These are phyloP conservation scores for Chalaropsis ovoidea DNA, from an alignment of 2,329 filamentous ascomycete species.

Conservation along the genomic window DNA sequence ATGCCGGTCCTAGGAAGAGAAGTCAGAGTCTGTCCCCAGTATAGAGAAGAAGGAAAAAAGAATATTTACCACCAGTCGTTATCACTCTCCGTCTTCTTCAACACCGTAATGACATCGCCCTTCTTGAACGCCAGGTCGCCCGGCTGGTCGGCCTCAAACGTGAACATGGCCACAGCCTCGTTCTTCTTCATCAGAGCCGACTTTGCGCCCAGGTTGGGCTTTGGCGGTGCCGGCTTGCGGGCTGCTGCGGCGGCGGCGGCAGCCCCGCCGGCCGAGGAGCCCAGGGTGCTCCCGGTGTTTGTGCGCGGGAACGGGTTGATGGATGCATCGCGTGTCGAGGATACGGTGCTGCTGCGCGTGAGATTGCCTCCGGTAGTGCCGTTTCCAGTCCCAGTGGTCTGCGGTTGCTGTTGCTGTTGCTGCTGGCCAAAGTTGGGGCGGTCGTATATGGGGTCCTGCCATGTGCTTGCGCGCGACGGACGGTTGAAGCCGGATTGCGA, in stretches of 20 bases:
- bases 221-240: slow-evolving; percentile 67
- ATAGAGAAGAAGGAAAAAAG: background rate
- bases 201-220: slow-evolving; percentile 66
- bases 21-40: slow-evolving; percentile 24
- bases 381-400: background rate
- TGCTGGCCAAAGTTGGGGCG: slow-evolving; percentile 16
- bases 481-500: slow-evolving; percentile 41
- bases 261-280: slow-evolving; percentile 42
- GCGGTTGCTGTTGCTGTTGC: background rate
- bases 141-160: slow-evolving; percentile 86
- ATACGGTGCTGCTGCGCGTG: slow-evolving; percentile 44
- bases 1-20: slow-evolving; percentile 62
- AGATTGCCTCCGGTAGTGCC: background rate
- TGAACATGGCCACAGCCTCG: slow-evolving; percentile 83
- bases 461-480: slow-evolving; percentile 56
- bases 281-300: slow-evolving; percentile 21
- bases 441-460: slow-evolving; percentile 69
- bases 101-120: slow-evolving; percentile 86
- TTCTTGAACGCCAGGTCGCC: slow-evolving; percentile 95
- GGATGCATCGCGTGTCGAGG: slow-evolving; percentile 29
- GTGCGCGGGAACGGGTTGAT: slow-evolving; percentile 22
- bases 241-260: slow-evolving; percentile 9
- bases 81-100: slow-evolving; percentile 87
- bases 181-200: slow-evolving; percentile 52
- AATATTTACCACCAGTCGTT: slow-evolving; percentile 84